Base-by-base conservation (phyloP, 208 protist species). In the Leishmania aethiopica region DNA sequence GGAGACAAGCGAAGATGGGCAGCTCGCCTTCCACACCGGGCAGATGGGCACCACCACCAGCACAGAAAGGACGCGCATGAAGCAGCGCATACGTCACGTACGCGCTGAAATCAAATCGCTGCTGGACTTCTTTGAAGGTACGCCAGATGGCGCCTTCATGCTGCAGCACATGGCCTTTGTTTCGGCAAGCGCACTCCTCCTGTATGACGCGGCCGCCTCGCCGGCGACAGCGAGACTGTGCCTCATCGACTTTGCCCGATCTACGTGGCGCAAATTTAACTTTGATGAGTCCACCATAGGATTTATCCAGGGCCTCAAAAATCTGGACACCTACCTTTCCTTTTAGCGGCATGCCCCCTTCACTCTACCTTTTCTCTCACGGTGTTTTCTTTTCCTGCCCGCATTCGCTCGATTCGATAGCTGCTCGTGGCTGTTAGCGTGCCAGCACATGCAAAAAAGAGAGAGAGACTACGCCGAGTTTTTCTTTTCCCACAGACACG, bases 171-270 rank as follows among this genome's bases (percentile, higher is more conserved):
- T 91, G 78, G 91, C 93, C 1, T 93, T 96, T 84, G 91, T 96
- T 0, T 96, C 93, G n/a, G 82, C 91, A 25, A 93, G 88, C 40
- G 57, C 95, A 47, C 78, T 96, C 42, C 76, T 95, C n/a, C 70
- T 93, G 7, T 96, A 96, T 78, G 92, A 96, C 78, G 86, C 89
- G 6, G 77, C 45, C 3, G 75, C 69, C 4, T 45, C 73, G 19
- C 51, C 45, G 67, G 66, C 47, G 37, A 83, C 72, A 35, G 55
- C 81, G 32, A 59, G 49, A 3, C 86, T 94, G 15, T 86, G 87
- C 35, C 73, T 96, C 75, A 96, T 96, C 79, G 93, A 96, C 77
- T 93, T 93, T 76, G 84, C 87, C 28, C 91, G 90, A 25, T 94
- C 86, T 64, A 83, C 90, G 45, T 87, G 81, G 70, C 88, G 93